These are phyloP conservation scores for Coccinonectria pachysandricola DNA, from an alignment of 2,329 filamentous ascomycete species.

Conservation along the genomic window DNA sequence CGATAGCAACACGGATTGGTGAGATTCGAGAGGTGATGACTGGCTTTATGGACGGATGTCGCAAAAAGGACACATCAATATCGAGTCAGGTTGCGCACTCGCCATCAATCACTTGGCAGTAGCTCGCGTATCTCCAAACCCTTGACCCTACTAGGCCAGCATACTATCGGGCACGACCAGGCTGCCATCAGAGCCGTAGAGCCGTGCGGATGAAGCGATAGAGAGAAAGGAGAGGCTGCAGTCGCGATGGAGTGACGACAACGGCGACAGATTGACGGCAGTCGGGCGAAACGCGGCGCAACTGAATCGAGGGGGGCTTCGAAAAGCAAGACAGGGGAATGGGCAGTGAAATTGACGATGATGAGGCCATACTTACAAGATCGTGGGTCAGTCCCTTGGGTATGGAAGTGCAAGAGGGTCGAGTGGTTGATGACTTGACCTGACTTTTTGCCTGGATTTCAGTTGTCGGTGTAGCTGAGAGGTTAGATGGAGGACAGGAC, in stretches of 20 bases:
- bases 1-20: no score
- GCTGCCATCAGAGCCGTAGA: no score
- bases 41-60: conserved; percentile 17
- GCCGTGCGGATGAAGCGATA: no score
- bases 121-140: conserved; percentile 2
- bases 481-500: conserved; percentile 12
- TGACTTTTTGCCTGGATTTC: conserved; percentile 15
- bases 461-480: conserved; percentile 23
- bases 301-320: conserved; percentile 1
- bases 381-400: conserved; percentile 20
- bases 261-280: background rate
- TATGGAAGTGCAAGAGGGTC: conserved; percentile 20
- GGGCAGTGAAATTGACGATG: conserved; percentile 6
- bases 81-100: conserved; percentile 14
- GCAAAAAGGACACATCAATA: conserved; percentile 21
- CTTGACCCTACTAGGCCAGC: no score
- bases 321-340: conserved; percentile 4
- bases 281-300: background rate
- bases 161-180: no score
- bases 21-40: conserved; percentile 9
- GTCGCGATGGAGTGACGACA: conserved; percentile 4
- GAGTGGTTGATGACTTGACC: conserved; percentile 20
- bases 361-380: conserved; percentile 20
- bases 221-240: no score
- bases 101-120: conserved; percentile 4